Conservation (phyloP, 2,329 filamentous ascomycete genomes). For the Aspergillus sp. region DNA sequence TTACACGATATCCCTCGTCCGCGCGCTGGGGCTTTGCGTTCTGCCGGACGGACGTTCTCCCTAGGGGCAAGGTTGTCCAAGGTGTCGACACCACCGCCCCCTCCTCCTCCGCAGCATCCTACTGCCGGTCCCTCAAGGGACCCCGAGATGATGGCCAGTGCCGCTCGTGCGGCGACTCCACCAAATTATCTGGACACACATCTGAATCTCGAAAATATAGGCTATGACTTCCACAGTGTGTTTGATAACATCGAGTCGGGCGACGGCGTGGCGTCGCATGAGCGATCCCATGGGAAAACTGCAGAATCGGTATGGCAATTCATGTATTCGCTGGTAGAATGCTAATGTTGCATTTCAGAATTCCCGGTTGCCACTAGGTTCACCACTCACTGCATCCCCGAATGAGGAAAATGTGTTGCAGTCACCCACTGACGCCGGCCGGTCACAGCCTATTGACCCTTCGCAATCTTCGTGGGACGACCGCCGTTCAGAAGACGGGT, state of each 20-base stretch:
- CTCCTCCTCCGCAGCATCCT: conserved; percentile 12
- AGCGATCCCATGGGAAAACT: conserved; percentile 14
- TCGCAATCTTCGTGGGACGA: conserved; percentile 46
- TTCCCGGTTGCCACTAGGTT: conserved; percentile 13
- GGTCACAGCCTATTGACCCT: conserved; percentile 35
- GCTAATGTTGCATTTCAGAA: conserved; percentile 17
- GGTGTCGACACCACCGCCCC: conserved; percentile 13
- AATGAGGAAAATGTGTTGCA: conserved; percentile 18
- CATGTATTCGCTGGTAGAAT: conserved; percentile 5
- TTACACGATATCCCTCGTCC: conserved; percentile 36
- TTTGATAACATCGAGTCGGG: conserved; percentile 39
- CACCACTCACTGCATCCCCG: conserved; percentile 9
- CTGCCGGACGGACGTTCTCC: conserved; percentile 45
- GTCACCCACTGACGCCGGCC: conserved; percentile 39
- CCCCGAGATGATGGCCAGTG: conserved; percentile 43
- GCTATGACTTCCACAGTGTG: conserved; percentile 43
- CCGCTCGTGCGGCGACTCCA: conserved; percentile 42
- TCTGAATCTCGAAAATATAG: conserved; percentile 31
- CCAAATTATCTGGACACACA: conserved; percentile 42
- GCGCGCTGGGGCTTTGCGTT: conserved; percentile 33
- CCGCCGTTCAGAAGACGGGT: conserved; percentile 41
- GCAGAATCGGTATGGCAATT: conserved; percentile 14
- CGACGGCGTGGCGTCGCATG: conserved; percentile 18
- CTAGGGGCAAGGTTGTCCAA: conserved; percentile 39
- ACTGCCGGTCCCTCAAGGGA: conserved; percentile 27